Evolutionary conservation across 371 early-diverging fungal species (phyloP), one percentile per base, ranked within the genome.

Genomic region (Mortierella sp.): DNA sequence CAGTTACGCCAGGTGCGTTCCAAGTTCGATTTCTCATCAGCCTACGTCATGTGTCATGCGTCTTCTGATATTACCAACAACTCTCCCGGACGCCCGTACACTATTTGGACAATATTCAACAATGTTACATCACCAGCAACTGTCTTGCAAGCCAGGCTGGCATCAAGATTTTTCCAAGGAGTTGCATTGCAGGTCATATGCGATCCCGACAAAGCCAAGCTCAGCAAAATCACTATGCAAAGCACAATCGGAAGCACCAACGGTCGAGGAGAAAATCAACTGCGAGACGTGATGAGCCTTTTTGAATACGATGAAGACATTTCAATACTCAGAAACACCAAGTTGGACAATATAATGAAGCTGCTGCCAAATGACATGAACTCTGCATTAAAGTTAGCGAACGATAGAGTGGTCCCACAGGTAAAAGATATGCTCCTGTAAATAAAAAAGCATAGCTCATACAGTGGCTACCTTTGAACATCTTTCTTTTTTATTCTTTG

Each of bases 1-100:
- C 49, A 49, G 49, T 49, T 49, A 52, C 52, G 52, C 8, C 52
- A 52, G 9, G 52, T 52, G 52, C 52, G 52, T 52, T 52, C 52
- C 18, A 22, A 52, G 52, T 24, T 52, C 52, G 52, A 52, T 52
- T 52, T 16, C 52, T 3, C 18, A 52, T 52, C 52, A 52, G 22
- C 52, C n/a, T 52, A 52, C 24, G 52, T 22, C 24, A 52, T 52
- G 52, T 52, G 22, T n/a, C 52, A 0, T 22, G 52, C 52, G 52
- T 24, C 52, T 52, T 52, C 52, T 24, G 52, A 52, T 52, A 52
- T 52, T n/a, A 52, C 4, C 22, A 52, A 52, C 52, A 52, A 52
- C 52, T 52, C 52, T 52, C 52, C n/a, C 18, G 52, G 52, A 52
- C 52, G 52, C 52, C 1, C 52, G 10, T 52, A 52, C 52, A 24